These are phyloP conservation scores for Ramaria sp. DNA, from an alignment of 768 basidiomycete species.

Conservation along the genomic window DNA sequence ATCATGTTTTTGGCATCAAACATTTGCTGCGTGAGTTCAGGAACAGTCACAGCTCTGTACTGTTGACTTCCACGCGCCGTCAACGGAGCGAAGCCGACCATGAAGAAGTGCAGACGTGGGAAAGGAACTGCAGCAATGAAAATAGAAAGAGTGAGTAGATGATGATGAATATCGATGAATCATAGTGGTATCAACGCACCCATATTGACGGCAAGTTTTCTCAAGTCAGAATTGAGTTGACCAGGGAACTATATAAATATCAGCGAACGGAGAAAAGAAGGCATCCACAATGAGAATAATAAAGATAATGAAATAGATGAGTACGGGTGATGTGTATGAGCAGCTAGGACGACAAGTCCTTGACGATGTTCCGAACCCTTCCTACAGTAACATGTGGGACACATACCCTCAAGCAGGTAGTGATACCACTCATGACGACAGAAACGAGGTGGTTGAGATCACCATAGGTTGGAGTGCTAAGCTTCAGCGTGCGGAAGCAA, in stretches of 20 bases:
- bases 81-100: conserved; percentile 91
- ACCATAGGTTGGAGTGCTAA: conserved; percentile 90
- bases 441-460: conserved; percentile 98
- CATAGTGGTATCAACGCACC: no score
- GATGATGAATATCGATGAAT: conserved; percentile 13
- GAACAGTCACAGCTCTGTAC: conserved; percentile 94
- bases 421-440: conserved; percentile 97
- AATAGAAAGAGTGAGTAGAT: not conserved
- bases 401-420: conserved; percentile 79
- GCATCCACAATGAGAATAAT: no score
- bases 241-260: conserved; percentile 67
- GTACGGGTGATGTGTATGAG: not conserved
- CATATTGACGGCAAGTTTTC: conserved; percentile 99
- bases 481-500: conserved; percentile 96
- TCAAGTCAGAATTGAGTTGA: conserved; percentile 96
- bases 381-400: not conserved
- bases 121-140: conserved; percentile 58
- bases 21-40: conserved; percentile 98
- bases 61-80: conserved; percentile 90
- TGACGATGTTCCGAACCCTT: not conserved
- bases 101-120: conserved; percentile 99
- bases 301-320: not conserved
- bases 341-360: no score
- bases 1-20: conserved; percentile 99
- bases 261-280: not conserved